Evolutionary conservation across 805 yeast species (phyloP), one percentile per base, ranked within the genome.

Genomic region (Saturnispora bothae): DNA sequence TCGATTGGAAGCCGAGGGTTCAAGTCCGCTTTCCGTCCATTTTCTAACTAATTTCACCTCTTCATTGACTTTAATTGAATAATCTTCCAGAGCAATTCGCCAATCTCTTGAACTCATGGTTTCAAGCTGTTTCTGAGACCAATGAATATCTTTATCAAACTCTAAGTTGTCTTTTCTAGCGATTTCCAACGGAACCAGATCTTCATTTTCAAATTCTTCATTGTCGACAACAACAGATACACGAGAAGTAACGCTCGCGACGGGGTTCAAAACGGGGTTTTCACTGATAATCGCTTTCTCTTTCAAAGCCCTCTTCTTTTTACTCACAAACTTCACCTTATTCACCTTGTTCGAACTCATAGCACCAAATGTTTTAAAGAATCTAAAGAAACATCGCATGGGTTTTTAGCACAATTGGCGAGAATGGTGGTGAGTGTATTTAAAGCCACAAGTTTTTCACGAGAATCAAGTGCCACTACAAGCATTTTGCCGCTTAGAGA

Each of bases 101-200:
- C 97, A 89, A 56, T 92, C 97, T 45, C 96, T 65, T 1, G 67
- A 63, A 0, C 73, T 71, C 97, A 89, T 86, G 29, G 71, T 66
- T 0, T 57, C 56, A 2, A 76, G 57, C 0, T 69, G 54, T 50
- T 89, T 92, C 29, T 74, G 66, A 0, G 74, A 59, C 97, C 97
- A 92, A 40, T 68, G 77, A 8, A 50, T 25, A 14, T 26, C 6
- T 12, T 26, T 10, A 7, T 22, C 25, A 8, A 22, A 10, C 10
- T 8, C 10, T 22, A 10, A 22, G 17, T 15, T 31, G 17, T 26
- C 19, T 18, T n/a, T 37, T 31, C 13, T 14, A 17, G n/a, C 15
- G n/a, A 37, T 21, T 12, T 37, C 40, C 15, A 37, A 15, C 3
- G 40, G 40, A 8, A 20, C 23, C 15, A 26, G 12, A 17, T 23